phyloP scores from a whole-genome alignment of 2,329 filamentous ascomycete genomes.

The Bisporella sp. region DNA sequence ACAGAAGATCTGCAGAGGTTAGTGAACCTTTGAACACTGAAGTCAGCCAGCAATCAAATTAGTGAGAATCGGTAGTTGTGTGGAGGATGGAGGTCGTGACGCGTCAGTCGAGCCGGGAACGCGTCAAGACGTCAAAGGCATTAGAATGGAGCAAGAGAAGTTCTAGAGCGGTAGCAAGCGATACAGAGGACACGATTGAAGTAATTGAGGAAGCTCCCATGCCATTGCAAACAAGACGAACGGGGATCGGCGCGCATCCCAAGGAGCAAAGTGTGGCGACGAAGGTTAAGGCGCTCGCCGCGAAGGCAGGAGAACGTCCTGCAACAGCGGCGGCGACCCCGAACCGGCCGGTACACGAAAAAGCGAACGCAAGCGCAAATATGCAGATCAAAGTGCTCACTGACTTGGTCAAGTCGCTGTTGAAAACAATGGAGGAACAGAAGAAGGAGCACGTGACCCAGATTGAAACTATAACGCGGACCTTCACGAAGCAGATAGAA shows the following conservation, averaged over 20 bases:
- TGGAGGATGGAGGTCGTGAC: not conserved
- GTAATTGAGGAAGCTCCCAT: not conserved
- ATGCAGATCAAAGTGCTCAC: not conserved
- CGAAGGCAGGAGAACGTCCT: not conserved
- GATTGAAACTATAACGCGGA: not conserved
- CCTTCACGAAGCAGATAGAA: no score
- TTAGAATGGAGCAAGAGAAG: not conserved
- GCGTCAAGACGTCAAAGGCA: not conserved
- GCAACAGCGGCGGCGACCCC: not conserved
- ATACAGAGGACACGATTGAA: not conserved
- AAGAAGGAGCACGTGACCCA: not conserved
- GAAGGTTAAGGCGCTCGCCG: not conserved
- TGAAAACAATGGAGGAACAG: slow-evolving; percentile 3
- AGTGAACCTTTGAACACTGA: no score
- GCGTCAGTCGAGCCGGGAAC: not conserved
- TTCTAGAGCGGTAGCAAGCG: not conserved
- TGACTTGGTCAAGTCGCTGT: slow-evolving; percentile 1
- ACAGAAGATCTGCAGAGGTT: no score
- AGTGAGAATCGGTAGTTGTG: no score
- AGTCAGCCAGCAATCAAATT: no score
- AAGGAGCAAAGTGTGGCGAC: not conserved
- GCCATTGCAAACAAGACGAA: not conserved
- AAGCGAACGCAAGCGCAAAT: not conserved
- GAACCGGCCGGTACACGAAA: not conserved
- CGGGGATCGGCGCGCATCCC: not conserved